Conservation (phyloP, 2,329 filamentous ascomycete species). For the Fusarium scirpi region DNA sequence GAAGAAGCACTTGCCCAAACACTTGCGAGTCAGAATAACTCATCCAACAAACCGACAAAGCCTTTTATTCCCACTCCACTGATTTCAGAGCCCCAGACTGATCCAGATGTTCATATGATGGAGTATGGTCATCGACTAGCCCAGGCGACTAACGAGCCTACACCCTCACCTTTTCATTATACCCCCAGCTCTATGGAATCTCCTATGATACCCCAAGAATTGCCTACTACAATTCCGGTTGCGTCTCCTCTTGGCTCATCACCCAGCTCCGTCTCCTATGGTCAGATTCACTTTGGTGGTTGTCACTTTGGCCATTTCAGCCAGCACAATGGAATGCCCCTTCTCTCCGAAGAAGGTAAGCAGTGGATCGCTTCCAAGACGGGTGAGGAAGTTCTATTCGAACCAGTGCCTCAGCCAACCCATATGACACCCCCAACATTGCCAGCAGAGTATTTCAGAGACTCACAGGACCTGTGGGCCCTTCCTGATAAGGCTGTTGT, state of each 20-base stretch:
- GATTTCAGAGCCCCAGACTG: not conserved
- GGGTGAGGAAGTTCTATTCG: slow-evolving; percentile 21
- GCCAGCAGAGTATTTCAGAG: slow-evolving; percentile 1
- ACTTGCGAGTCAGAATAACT: slow-evolving; percentile 11
- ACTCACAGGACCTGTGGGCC: slow-evolving; percentile 14
- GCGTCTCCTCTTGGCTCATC: slow-evolving; percentile 15
- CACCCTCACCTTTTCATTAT: slow-evolving; percentile 8
- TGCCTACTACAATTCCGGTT: not conserved
- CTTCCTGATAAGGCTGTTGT: slow-evolving; percentile 46
- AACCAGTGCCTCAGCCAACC: not conserved
- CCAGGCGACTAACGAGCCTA: not conserved
- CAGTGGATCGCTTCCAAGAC: slow-evolving; percentile 39
- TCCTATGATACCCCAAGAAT: not conserved
- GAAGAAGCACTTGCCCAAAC: slow-evolving; percentile 39
- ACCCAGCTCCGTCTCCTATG: slow-evolving; percentile 34
- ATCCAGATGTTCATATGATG: not conserved
- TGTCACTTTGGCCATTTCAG: slow-evolving; percentile 43
- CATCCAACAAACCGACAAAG: not conserved
- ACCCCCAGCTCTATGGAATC: slow-evolving; percentile 6
- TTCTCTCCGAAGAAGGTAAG: slow-evolving; percentile 38
- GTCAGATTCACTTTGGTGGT: slow-evolving; percentile 43
- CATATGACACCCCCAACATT: not conserved
- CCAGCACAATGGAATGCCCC: slow-evolving; percentile 41
- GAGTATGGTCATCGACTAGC: not conserved
- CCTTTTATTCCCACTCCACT: slow-evolving; percentile 13